Evolutionary conservation across 2,329 filamentous ascomycete genomes (phyloP), one percentile per base, ranked within the genome.

Genomic region (Ophiocordyceps polyrhachis-furcata): DNA sequence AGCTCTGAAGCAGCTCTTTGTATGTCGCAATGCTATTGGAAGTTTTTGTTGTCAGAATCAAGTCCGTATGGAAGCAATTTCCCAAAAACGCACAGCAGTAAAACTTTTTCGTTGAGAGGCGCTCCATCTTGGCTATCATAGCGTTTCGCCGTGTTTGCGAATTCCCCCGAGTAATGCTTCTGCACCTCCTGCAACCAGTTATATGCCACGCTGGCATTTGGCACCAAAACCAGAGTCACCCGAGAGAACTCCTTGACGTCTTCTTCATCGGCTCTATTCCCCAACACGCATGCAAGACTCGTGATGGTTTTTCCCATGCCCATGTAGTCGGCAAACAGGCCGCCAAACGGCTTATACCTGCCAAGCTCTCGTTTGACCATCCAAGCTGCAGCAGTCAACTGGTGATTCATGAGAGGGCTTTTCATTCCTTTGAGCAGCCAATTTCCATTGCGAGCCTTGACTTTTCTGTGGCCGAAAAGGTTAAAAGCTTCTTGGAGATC

Each of bases 301-400:
- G 84, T 82, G 12, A 93, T 76, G 15, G 77, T 81, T 56, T 82
- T 82, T 0, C 78, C 78, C 0, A 81, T 55, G 0, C 78, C 78
- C 74, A 80, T 79, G 23, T 69, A 69, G 51, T 81, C 76, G 0
- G 71, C 73, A 0, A 81, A 51, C 2, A 81, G 62, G 0, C 76
- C 77, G 3, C 77, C 77, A 52, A 76, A 78, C 65, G 71, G 29
- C 54, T 3, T 45, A 0, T 56, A 35, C 0, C 20, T 11, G 1
- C 48, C 58, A 4, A 63, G 58, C 52, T 80, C 76, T 3, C 69
- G 62, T 4, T 56, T 51, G 0, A 70, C 51, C 74, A 79, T 78
- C 59, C 73, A 79, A 0, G 64, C 60, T 0, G 60, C 62, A 0
- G 67, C 71, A 0, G 70, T 58, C 0, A 78, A 49, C 44, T 80